A percentile compares a stretch with the other conserved stretches of the same genome.
phyloP scores from a whole-genome alignment of 352 stramenopile genomes.

The Plasmopara viticola region DNA sequence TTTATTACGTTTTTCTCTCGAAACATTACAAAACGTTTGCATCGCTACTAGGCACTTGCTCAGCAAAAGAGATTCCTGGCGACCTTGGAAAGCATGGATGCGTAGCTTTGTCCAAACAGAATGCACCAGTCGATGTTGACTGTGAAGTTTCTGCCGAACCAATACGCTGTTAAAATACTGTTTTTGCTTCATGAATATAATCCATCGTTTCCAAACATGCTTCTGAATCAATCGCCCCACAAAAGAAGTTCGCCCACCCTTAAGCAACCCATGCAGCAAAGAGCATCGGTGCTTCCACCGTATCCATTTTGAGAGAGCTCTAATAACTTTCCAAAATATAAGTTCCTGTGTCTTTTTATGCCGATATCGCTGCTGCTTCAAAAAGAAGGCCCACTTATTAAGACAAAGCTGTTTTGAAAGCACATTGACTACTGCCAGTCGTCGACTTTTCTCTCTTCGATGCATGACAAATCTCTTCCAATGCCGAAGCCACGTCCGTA shows the following conservation, averaged over 20 bases:
- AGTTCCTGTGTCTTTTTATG: slow-evolving; percentile 12
- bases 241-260: slow-evolving; percentile 12
- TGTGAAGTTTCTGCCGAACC: neutral
- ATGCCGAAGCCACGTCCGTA: slow-evolving; percentile 23
- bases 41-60: slow-evolving; percentile 13
- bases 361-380: slow-evolving; percentile 5
- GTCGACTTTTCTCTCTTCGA: slow-evolving; percentile 13
- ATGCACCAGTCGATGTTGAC: slow-evolving; percentile 3
- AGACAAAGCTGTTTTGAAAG: slow-evolving; percentile 23
- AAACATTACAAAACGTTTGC: slow-evolving; percentile 3
- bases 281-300: slow-evolving; percentile 3
- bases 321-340: slow-evolving; percentile 17
- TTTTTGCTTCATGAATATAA: slow-evolving; percentile 12
- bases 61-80: slow-evolving; percentile 8
- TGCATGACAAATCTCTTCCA: slow-evolving; percentile 25
- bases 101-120: slow-evolving; percentile 16
- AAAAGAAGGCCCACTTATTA: slow-evolving; percentile 13
- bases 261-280: slow-evolving; percentile 8
- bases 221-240: slow-evolving; percentile 20
- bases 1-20: slow-evolving; percentile 3
- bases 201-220: slow-evolving; percentile 29
- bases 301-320: slow-evolving; percentile 5
- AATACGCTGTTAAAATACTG: slow-evolving; percentile 4
- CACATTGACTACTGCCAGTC: slow-evolving; percentile 4
- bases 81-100: slow-evolving; percentile 13